phyloP scores from a whole-genome alignment of 805 yeast species.

The Pichia thaimueangensis region DNA sequence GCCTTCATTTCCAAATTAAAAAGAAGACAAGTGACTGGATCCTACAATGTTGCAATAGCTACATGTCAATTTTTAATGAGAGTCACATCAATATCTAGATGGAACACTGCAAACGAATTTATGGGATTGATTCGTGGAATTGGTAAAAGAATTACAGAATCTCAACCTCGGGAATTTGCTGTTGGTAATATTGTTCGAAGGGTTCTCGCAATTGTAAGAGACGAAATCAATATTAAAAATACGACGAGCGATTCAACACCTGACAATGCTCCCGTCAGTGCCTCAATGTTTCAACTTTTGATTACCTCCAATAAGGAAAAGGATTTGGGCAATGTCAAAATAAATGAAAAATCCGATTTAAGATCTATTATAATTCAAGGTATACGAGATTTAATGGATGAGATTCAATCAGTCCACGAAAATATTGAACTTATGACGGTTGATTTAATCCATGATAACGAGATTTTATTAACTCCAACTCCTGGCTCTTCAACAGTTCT shows the following conservation, averaged over 20 bases:
- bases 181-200: constrained; percentile 90
- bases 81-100: constrained; percentile 82
- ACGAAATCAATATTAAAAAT: constrained; percentile 72
- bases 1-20: constrained; percentile 47
- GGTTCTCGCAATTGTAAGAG: constrained; percentile 79
- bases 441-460: constrained; percentile 91
- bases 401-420: constrained; percentile 81
- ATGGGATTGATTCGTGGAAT: constrained; percentile 65
- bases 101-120: constrained; percentile 73
- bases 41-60: constrained; percentile 76
- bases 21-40: constrained; percentile 78
- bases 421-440: constrained; percentile 86
- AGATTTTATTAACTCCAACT: constrained; percentile 82
- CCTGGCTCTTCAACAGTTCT: constrained; percentile 87
- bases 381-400: constrained; percentile 87
- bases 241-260: constrained; percentile 10
- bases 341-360: constrained; percentile 44
- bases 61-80: constrained; percentile 83
- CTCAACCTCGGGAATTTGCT: constrained; percentile 84
- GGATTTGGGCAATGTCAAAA: constrained; percentile 15
- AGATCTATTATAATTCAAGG: constrained; percentile 87
- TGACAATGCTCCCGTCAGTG: constrained; percentile 47
- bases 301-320: constrained; percentile 27
- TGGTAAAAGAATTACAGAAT: constrained; percentile 63
- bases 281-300: constrained; percentile 82